phyloP scores from a whole-genome alignment of 1,139 yeast genomes.

The Yamadazyma jaroonii region DNA sequence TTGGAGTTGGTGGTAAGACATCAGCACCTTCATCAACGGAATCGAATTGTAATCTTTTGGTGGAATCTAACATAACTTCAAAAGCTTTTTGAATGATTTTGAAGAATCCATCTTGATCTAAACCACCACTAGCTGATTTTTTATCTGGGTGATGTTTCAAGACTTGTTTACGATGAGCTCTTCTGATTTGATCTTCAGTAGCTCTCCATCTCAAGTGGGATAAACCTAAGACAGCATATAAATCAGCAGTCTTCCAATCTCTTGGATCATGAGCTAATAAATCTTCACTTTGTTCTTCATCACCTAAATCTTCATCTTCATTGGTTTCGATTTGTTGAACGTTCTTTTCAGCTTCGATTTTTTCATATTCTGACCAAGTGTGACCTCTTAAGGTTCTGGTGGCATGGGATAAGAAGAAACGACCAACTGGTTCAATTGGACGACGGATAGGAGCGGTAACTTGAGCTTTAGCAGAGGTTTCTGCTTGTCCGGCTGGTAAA shows the following conservation, averaged over 20 bases:
- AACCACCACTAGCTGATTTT: conserved; percentile 81
- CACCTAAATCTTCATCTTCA: conserved; percentile 70
- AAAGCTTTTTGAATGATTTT: conserved; percentile 96
- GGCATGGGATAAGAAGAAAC: conserved; percentile 93
- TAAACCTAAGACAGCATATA: conserved; percentile 93
- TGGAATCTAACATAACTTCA: conserved; percentile 83
- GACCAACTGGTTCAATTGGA: conserved; percentile 95
- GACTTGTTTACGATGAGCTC: conserved; percentile 96
- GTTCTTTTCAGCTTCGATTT: conserved; percentile 87
- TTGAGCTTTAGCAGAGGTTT: conserved; percentile 50
- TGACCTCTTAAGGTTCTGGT: conserved; percentile 95
- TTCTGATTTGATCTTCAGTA: conserved; percentile 88
- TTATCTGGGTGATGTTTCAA: conserved; percentile 98
- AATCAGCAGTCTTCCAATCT: conserved; percentile 97
- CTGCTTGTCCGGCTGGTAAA: conserved; percentile 47
- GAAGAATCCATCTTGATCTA: conserved; percentile 96
- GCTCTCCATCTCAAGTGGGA: conserved; percentile 90
- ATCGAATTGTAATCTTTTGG: conserved; percentile 88
- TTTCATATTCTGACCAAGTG: conserved; percentile 97
- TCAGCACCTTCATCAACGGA: conserved; percentile 91
- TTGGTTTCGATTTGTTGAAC: conserved; percentile 70
- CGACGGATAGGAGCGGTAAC: conserved; percentile 74
- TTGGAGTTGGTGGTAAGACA: conserved; percentile 72
- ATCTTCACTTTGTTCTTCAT: conserved; percentile 77
- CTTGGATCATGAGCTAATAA: conserved; percentile 89